Percentiles rank a stretch among this genome's conserved stretches.
These are phyloP conservation scores for Saururus chinensis DNA, from an alignment of 164 flowering plant species.

Conservation along the genomic window DNA sequence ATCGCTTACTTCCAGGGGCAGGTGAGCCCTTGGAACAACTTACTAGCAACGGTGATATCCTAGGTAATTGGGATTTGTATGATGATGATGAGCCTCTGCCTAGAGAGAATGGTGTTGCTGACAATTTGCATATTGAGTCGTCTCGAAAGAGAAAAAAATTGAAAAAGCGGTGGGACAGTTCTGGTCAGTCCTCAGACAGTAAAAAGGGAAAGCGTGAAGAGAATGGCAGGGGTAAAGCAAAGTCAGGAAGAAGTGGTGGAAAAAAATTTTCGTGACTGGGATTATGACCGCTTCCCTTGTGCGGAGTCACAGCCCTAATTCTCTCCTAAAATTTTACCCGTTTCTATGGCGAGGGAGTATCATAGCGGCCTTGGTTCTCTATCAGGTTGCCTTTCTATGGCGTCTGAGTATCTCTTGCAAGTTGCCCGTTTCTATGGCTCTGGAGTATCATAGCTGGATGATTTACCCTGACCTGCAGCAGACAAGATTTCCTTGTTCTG, in stretches of 20 bases:
- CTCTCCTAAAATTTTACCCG: too few relatives aligned
- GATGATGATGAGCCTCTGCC: conserved; percentile 65
- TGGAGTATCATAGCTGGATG: not conserved
- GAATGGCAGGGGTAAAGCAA: not conserved
- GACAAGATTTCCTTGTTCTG: not conserved
- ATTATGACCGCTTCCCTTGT: too few relatives aligned
- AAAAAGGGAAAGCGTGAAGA: not conserved
- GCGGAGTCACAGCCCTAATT: too few relatives aligned
- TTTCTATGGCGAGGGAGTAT: too few relatives aligned
- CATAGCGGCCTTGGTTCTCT: too few relatives aligned
- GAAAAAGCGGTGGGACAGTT: conserved; percentile 13
- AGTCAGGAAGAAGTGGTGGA: not conserved
- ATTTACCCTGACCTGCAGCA: too few relatives aligned
- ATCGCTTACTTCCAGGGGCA: conserved; percentile 67
- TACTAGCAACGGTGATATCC: conserved; percentile 30
- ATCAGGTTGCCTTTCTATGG: too few relatives aligned
- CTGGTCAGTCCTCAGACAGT: not conserved
- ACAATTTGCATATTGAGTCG: conserved; percentile 13
- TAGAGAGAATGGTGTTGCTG: conserved; percentile 29
- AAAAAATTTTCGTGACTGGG: not conserved
- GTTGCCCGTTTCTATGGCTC: too few relatives aligned
- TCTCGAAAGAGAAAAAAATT: conserved; percentile 38
- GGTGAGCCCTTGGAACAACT: conserved; percentile 39
- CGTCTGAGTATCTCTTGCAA: too few relatives aligned
- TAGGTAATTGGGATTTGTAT: conserved; percentile 65